Percentiles rank a stretch among this genome's conserved stretches.
Conservation (phyloP, 2,329 filamentous ascomycete genomes). For the Hypoxylon sp. region DNA sequence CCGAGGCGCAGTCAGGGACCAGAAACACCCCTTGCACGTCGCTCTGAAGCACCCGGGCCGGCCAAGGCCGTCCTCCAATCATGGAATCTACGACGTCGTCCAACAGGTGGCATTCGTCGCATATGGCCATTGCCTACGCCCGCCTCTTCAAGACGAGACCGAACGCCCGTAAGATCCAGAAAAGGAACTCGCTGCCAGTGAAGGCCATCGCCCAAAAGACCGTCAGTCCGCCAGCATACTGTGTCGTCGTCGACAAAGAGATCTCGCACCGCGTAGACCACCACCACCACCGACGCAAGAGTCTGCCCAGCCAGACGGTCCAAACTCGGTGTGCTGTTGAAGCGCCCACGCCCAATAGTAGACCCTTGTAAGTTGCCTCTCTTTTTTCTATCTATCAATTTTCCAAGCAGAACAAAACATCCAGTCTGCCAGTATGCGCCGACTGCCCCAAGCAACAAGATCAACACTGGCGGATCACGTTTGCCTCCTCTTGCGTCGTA, state of each 20-base stretch:
- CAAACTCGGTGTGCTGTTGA: constrained; percentile 7
- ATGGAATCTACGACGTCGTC: constrained; percentile 33
- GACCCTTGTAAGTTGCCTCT: constrained; percentile 35
- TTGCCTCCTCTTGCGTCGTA: constrained; percentile 1
- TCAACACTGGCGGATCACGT: constrained; percentile 19
- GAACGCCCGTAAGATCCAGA: constrained; percentile 35
- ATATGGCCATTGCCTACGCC: constrained; percentile 27
- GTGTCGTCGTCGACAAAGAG: background rate
- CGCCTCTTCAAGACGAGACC: constrained; percentile 38
- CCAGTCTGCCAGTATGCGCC: too few relatives aligned
- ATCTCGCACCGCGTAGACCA: constrained; percentile 1
- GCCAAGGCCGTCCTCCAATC: constrained; percentile 27
- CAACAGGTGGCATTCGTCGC: constrained; percentile 19
- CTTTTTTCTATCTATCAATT: constrained; percentile 23
- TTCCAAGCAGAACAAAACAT: constrained; percentile 26
- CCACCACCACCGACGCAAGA: too few relatives aligned
- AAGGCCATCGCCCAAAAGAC: constrained; percentile 16
- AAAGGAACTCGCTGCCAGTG: constrained; percentile 35
- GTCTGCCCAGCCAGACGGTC: constrained; percentile 3
- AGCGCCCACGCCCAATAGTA: constrained; percentile 30
- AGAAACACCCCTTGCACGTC: constrained; percentile 8
- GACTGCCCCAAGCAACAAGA: constrained; percentile 6
- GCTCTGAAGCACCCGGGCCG: constrained; percentile 16
- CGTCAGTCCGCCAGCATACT: constrained; percentile 1
- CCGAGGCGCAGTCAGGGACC: constrained; percentile 16